These are phyloP conservation scores for Groenewaldozyma auringiensis DNA, from an alignment of 1,139 yeast genomes.

Conservation along the genomic window DNA sequence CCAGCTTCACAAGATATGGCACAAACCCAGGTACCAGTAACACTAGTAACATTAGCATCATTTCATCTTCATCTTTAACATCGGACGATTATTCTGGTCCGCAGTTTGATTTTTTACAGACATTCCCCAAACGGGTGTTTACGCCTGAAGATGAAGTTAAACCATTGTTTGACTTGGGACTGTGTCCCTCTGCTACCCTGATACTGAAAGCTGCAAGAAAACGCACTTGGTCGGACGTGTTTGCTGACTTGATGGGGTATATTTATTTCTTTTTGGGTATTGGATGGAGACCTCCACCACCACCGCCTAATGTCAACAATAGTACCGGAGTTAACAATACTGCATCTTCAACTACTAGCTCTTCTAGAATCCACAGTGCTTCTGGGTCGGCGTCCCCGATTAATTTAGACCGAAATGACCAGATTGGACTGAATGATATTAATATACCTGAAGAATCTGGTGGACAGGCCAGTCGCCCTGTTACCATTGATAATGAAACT, in stretches of 20 bases:
- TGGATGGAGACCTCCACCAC: slow-evolving; percentile 21
- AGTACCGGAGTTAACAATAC: neutral
- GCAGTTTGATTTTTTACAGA: slow-evolving; percentile 39
- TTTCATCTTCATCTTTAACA: neutral
- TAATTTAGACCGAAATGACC: neutral
- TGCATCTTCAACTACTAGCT: slow-evolving; percentile 2
- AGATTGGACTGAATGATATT: neutral
- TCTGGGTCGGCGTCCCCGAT: neutral
- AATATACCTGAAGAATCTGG: neutral
- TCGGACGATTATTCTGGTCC: slow-evolving; percentile 36
- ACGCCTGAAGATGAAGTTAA: slow-evolving; percentile 45
- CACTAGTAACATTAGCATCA: neutral
- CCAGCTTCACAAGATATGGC: neutral
- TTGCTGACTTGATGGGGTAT: slow-evolving; percentile 24
- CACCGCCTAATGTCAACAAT: slow-evolving; percentile 1
- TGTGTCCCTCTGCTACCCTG: slow-evolving; percentile 60
- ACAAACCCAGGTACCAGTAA: neutral
- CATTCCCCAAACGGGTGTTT: slow-evolving; percentile 39
- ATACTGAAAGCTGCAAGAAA: slow-evolving; percentile 46
- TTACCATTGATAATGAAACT: slow-evolving; percentile 1
- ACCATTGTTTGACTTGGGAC: slow-evolving; percentile 41
- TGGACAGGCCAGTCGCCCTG: neutral
- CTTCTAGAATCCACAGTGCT: neutral
- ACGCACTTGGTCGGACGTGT: slow-evolving; percentile 16
- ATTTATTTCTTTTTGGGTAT: slow-evolving; percentile 26